phyloP scores from a whole-genome alignment of 2,329 filamentous ascomycete species.

The Talaromyces amestolkiae region DNA sequence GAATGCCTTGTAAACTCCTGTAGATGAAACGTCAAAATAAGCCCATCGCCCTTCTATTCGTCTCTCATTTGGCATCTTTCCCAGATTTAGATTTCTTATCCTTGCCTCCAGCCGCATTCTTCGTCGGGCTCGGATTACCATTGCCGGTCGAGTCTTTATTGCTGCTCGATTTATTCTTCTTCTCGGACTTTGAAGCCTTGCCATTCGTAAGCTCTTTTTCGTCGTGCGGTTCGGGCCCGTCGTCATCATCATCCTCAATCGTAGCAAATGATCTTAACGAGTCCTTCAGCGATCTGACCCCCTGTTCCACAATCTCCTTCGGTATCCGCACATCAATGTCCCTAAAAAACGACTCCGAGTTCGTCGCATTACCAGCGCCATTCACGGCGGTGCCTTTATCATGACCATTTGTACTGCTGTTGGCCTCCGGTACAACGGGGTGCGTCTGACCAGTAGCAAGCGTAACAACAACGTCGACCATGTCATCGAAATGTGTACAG shows the following conservation, averaged over 20 bases:
- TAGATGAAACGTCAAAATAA: not conserved
- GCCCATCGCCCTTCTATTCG: not conserved
- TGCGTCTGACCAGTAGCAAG: conserved; percentile 39
- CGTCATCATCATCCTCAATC: conserved; percentile 43
- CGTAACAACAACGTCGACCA: conserved; percentile 53
- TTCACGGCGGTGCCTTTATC: conserved; percentile 25
- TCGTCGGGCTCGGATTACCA: conserved; percentile 13
- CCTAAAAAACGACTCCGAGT: conserved; percentile 31
- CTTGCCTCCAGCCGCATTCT: conserved; percentile 9
- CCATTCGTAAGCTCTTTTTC: conserved; percentile 21
- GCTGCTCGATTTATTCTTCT: conserved; percentile 12
- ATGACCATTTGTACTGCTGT: conserved; percentile 18
- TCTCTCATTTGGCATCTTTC: conserved; percentile 11
- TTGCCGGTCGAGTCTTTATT: conserved; percentile 10
- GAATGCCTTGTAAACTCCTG: conserved; percentile 8
- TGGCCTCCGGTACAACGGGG: conserved; percentile 25
- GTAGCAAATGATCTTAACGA: conserved; percentile 53
- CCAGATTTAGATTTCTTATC: conserved; percentile 19
- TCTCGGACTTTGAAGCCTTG: conserved; percentile 15
- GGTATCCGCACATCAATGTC: conserved; percentile 51
- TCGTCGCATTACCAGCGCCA: conserved; percentile 17
- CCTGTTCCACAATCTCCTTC: conserved; percentile 49
- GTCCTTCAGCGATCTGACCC: conserved; percentile 51
- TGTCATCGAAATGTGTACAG: conserved; percentile 56
- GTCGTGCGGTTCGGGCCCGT: conserved; percentile 15